Evolutionary conservation across 176 grass and related monocot genomes (phyloP).

Genomic region (Cymbopogon citratus): DNA sequence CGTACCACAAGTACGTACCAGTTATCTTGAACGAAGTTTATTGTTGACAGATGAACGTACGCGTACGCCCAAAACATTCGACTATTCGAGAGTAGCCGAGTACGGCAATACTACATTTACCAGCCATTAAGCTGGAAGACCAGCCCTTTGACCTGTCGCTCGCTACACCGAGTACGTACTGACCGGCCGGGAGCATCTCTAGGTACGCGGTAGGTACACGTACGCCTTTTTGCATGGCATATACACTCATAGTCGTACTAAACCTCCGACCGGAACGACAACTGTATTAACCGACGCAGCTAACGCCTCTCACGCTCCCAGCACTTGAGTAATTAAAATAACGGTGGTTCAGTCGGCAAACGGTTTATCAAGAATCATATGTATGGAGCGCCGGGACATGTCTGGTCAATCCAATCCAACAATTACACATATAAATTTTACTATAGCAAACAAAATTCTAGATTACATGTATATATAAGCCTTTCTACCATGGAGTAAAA

Average conservation of each 20-base stretch:
- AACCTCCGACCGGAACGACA: neutral
- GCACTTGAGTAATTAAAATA: too few relatives aligned
- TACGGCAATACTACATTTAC: constrained; percentile 12
- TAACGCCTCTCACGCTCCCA: too few relatives aligned
- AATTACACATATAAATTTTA: too few relatives aligned
- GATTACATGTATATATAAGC: too few relatives aligned
- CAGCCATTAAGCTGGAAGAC: constrained; percentile 34
- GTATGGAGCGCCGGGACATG: too few relatives aligned
- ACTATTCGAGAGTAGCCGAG: neutral
- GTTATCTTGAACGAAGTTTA: neutral
- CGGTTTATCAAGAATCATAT: neutral
- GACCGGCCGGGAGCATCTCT: constrained; percentile 20
- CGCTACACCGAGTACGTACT: neutral
- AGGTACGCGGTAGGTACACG: constrained; percentile 13
- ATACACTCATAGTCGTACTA: neutral
- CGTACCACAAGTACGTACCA: neutral
- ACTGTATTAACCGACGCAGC: neutral
- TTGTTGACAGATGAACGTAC: neutral
- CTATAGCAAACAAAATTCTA: too few relatives aligned
- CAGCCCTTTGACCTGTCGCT: constrained; percentile 1
- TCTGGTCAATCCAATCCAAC: too few relatives aligned
- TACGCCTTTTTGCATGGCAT: constrained; percentile 10
- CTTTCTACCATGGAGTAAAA: too few relatives aligned
- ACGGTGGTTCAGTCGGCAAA: neutral
- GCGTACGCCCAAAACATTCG: neutral